Evolutionary conservation across 2,329 filamentous ascomycete species (phyloP).

Genomic region (Cercospora sp.): DNA sequence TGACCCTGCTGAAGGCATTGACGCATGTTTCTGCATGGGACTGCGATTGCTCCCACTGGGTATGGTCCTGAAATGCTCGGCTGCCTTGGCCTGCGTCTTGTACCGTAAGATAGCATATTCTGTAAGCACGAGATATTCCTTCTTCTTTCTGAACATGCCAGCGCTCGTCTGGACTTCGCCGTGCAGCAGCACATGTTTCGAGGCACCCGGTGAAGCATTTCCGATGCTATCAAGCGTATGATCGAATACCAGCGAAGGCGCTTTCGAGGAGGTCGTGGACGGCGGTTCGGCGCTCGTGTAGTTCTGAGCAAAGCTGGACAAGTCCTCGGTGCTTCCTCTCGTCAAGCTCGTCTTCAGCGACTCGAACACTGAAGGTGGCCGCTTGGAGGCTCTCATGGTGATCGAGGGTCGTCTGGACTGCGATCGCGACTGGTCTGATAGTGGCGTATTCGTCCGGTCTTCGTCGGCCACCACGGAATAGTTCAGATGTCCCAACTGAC

Average conservation of each 20-base stretch:
- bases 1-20: conserved; percentile 60
- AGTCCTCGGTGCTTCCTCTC: conserved; percentile 53
- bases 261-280: conserved; percentile 52
- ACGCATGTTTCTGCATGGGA: conserved; percentile 55
- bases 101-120: conserved; percentile 68
- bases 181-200: conserved; percentile 59
- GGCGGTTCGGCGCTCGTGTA: conserved; percentile 45
- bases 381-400: conserved; percentile 33
- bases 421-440: conserved; percentile 27
- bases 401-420: conserved; percentile 46
- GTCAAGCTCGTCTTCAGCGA: conserved; percentile 53
- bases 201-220: conserved; percentile 20
- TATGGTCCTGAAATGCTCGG: conserved; percentile 59
- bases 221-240: conserved; percentile 34
- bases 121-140: conserved; percentile 70
- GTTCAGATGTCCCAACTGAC: conserved; percentile 24
- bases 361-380: conserved; percentile 43
- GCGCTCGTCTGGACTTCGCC: conserved; percentile 70
- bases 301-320: conserved; percentile 16
- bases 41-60: conserved; percentile 42
- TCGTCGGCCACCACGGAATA: conserved; percentile 29
- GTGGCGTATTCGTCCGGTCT: conserved; percentile 23
- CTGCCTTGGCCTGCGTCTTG: conserved; percentile 66
- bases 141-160: conserved; percentile 70
- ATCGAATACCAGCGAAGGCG: conserved; percentile 48